Base-by-base conservation (phyloP, 768 basidiomycete genomes). In the Albatrellus ellisii region DNA sequence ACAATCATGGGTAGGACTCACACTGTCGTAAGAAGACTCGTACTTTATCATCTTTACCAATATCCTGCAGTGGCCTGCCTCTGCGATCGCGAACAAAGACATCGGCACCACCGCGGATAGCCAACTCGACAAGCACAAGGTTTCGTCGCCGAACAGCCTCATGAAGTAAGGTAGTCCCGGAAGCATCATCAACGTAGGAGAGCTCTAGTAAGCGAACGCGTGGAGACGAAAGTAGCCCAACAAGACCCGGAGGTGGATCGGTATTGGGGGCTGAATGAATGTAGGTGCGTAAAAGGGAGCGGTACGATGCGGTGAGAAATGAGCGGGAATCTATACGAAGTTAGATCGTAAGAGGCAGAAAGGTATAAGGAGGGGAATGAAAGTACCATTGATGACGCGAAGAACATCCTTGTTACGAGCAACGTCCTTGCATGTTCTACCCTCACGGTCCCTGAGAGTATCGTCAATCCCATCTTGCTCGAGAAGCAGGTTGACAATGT, bases 101-200 rank as follows among this genome's bases (percentile, higher is more conserved):
- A 54, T 92, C 89, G 0, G 87, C 89, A 0, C 90, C 90, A 7
- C 82, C 80, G 18, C 81, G 73, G 2, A 91, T 75, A 0, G 77
- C 80, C n/a, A 89, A 69, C 53, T 94, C 86, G 21, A 94, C 74
- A 15, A 94, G 61, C 4, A 77, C 67, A 17, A 94, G 62, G 54
- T 95, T 88, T 45, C 80, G 79, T 12, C 89, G 69, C 26, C 73
- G 66, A 0, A 86, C 85, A 1, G 90, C 88, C 57, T 92, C 91
- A 49, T 97, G 92, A 1, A 97, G 66, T 4, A 95, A 59, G 0
- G 85, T 77, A 2, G 72, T 69, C 0, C 91, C 90, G 1, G 77
- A 71, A n/a, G 69, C 66, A 38, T 82, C 75, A 48, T 94, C 89
- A 10, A 91, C 65, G 43, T 83, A 81, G 0, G 79, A 78, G 12